phyloP scores from a whole-genome alignment of 192 early-diverging fungal genomes.

The Backusella luteola region DNA sequence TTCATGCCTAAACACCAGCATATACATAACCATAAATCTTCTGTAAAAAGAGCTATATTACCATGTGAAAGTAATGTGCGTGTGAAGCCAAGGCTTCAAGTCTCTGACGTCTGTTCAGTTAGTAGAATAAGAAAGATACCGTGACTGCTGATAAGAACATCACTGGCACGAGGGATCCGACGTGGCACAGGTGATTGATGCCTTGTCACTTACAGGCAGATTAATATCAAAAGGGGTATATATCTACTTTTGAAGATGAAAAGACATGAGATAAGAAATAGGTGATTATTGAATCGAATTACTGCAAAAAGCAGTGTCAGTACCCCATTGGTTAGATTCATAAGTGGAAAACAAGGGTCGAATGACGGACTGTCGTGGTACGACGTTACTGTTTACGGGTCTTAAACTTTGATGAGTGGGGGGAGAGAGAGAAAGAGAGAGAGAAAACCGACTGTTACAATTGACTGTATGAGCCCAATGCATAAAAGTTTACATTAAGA shows the following conservation, averaged over 20 bases:
- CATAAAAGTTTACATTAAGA: neutral
- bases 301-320: neutral
- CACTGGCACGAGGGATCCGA: neutral
- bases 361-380: neutral
- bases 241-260: constrained; percentile 6
- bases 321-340: neutral
- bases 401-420: neutral
- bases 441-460: neutral
- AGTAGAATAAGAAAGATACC: neutral
- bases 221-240: neutral
- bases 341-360: neutral
- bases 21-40: neutral
- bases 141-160: constrained; percentile 4
- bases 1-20: neutral
- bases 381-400: neutral
- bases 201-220: neutral
- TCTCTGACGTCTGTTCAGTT: neutral
- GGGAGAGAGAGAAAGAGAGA: neutral
- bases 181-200: constrained; percentile 5
- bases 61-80: constrained; percentile 3
- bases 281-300: neutral
- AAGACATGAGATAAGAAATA: neutral
- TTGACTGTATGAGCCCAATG: neutral
- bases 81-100: neutral
- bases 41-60: neutral